Conservation (phyloP, 2,329 filamentous ascomycete species). For the Xylariaceae sp. region DNA sequence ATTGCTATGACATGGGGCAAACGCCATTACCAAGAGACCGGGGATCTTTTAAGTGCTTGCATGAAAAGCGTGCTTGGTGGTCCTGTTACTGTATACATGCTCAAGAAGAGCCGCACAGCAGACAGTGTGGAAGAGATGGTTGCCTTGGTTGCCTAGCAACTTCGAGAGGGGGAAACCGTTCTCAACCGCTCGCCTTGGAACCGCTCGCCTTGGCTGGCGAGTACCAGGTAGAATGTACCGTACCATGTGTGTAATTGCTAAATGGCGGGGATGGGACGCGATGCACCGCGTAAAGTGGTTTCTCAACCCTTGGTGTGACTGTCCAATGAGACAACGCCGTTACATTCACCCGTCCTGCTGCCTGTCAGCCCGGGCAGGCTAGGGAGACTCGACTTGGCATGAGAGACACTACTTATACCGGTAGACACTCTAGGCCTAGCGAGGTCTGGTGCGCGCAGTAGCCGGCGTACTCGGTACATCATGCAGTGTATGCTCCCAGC, state of each 20-base stretch:
- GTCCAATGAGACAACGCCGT: constrained; percentile 14
- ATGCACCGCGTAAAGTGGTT: constrained; percentile 40
- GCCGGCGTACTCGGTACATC: neutral
- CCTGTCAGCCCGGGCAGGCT: neutral
- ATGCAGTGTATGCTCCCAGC: neutral
- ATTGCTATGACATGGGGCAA: constrained; percentile 20
- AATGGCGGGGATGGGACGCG: constrained; percentile 33
- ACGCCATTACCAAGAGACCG: constrained; percentile 23
- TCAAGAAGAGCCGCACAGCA: constrained; percentile 18
- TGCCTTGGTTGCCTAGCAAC: constrained; percentile 36
- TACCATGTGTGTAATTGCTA: neutral
- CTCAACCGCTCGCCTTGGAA: constrained; percentile 26
- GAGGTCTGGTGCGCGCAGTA: too few relatives aligned
- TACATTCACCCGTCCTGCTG: constrained; percentile 6
- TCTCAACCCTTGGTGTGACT: constrained; percentile 27
- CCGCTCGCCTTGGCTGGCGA: constrained; percentile 26
- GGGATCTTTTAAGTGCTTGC: constrained; percentile 35
- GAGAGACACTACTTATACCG: neutral
- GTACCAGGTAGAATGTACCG: neutral
- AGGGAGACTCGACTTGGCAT: neutral
- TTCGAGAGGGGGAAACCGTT: constrained; percentile 20
- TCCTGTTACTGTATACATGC: constrained; percentile 20
- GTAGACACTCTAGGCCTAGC: too few relatives aligned
- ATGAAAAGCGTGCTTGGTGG: constrained; percentile 29
- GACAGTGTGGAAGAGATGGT: constrained; percentile 28